Evolutionary conservation across 78 protist species (phyloP), one percentile per base, ranked within the genome.

Genomic region (Trichosphaerium sp.): DNA sequence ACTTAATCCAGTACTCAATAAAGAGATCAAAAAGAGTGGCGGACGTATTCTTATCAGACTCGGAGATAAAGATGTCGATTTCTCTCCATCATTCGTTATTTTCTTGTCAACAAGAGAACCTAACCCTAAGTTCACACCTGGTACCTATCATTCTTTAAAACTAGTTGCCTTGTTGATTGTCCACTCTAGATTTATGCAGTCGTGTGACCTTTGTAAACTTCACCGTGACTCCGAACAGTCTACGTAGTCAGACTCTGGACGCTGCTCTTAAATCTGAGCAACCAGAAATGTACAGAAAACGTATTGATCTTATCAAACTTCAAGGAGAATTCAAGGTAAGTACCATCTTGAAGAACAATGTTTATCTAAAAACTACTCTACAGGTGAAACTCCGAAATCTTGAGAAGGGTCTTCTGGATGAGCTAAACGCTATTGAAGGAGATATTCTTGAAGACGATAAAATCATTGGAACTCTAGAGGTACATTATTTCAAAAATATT

Each of bases 161-260:
- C n/a, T n/a, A n/a, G n/a, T n/a, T n/a, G n/a, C n/a, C n/a, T n/a
- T n/a, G n/a, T n/a, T n/a, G n/a, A n/a, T n/a, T n/a, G n/a, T n/a
- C n/a, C n/a, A n/a, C n/a, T n/a, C 97, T 97, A 23, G 97, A 94
- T 54, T 74, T 94, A 43, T 88, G 91, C 76, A 74, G 87, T n/a
- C 83, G 97, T 26, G 95, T 92, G 57, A 88, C 96, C 37, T 66
- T 92, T 42, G 89, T 90, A 78, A 92, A 92, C 76, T 94, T 94
- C 73, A 89, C 96, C 37, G 88, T 89, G 39, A 94, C 98, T 21
- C 92, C 75, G 39, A 66, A 74, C 0, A 73, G 88, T 23, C 78
- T 93, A 35, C 90, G 74, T 56, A 15, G 26, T 28, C 90, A 85
- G 59, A 77, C 84, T 54, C 74, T 88, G 34, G 32, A 57, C n/a